These are phyloP conservation scores for Pyrus bretschneideri DNA, from an alignment of 306 rosid species.

Conservation along the genomic window DNA sequence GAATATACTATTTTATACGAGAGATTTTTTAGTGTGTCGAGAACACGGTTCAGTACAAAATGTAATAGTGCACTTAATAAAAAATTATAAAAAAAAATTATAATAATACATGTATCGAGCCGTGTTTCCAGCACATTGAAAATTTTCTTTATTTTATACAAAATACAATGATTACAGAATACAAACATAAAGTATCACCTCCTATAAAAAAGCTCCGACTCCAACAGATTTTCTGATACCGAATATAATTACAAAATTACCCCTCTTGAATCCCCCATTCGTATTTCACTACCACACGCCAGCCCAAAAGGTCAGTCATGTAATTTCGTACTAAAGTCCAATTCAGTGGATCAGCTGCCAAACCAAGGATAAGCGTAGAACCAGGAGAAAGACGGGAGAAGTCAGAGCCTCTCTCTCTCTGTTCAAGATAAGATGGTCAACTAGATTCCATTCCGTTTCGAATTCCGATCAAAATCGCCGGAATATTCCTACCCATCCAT, in stretches of 20 bases:
- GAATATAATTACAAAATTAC: constrained; percentile 15
- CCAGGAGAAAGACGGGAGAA: not conserved
- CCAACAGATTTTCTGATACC: constrained; percentile 2
- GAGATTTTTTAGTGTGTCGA: no score
- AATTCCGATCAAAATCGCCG: constrained; percentile 16
- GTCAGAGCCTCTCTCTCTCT: constrained; percentile 11
- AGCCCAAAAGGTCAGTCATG: constrained; percentile 19
- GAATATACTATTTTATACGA: not conserved
- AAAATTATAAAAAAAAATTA: no score
- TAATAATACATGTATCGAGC: accelerated
- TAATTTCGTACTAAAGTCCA: constrained; percentile 19
- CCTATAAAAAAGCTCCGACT: constrained; percentile 23
- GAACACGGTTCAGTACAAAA: accelerated
- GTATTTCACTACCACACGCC: not conserved
- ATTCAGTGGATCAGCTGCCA: constrained; percentile 23
- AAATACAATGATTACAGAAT: not conserved
- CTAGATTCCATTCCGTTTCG: constrained; percentile 14
- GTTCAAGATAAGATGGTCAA: constrained; percentile 6
- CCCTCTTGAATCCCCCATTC: not conserved
- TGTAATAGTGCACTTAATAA: no score
- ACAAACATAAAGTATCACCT: not conserved
- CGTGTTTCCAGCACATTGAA: accelerated
- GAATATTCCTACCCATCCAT: constrained; percentile 19
- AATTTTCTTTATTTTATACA: no score
- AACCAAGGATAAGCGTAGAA: constrained; percentile 29